Evolutionary conservation across 768 basidiomycete genomes (phyloP).

Genomic region (Trametes elegans): DNA sequence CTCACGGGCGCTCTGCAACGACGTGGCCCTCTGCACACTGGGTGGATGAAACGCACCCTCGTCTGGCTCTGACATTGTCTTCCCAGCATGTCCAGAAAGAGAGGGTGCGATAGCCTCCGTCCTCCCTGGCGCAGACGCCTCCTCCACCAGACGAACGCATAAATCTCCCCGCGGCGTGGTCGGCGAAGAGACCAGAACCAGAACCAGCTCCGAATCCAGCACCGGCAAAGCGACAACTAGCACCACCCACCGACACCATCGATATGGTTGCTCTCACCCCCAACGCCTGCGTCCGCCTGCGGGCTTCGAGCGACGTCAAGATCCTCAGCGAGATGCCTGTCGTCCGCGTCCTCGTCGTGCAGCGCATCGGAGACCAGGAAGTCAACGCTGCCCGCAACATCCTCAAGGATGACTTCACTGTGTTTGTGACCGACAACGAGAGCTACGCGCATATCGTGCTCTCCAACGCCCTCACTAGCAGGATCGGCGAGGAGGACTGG

Average conservation of each 20-base stretch:
- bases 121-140: too few species aligned
- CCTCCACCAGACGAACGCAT: too few species aligned
- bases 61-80: not conserved
- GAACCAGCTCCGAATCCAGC: not conserved
- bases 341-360: not conserved
- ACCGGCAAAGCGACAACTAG: not conserved
- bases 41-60: not conserved
- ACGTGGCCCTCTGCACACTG: too few species aligned
- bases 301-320: not conserved
- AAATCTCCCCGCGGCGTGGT: not conserved
- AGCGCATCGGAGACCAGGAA: not conserved
- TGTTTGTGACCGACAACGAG: not conserved
- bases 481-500: not conserved
- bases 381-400: too few species aligned
- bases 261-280: not conserved
- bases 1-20: too few species aligned
- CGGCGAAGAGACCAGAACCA: not conserved
- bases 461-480: not conserved
- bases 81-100: not conserved
- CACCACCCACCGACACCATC: too few species aligned
- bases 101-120: not conserved
- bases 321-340: not conserved
- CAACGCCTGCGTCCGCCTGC: not conserved
- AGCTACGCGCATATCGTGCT: not conserved
- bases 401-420: not conserved